Base-by-base conservation (phyloP, 179 eudicot species). In the Pouteria campechiana region DNA sequence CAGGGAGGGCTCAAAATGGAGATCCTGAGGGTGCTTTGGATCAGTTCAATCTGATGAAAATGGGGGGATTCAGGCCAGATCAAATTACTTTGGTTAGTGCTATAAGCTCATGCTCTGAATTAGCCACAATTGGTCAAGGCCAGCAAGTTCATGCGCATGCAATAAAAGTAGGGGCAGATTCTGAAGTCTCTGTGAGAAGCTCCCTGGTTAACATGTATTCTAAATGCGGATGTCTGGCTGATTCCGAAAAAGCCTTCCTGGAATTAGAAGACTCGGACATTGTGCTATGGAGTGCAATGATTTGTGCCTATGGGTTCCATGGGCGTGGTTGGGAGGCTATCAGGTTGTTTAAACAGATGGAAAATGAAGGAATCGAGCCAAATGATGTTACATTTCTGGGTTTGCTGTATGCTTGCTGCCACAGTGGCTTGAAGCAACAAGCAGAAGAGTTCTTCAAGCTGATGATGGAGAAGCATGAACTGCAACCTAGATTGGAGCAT, bases 151-250 rank as follows among this genome's bases (percentile, higher is more conserved):
- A 80, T 30, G 78, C 90, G 6, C 86, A 84, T 37, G 78, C 58
- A 23, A 58, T 80, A 25, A 88, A 88, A 60, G 48, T 58, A 1
- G 77, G 82, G 33, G 78, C 65, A 23, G 48, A 41, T 48, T 46
- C 62, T 0, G 73, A 40, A 32, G 63, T 60, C 30, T 50, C 78
- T 38, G 94, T 81, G 6, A 54, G 67, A 25, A 73, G 84, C 54
- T 63, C 94, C 6, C 53, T 88, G 20, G 58, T 88, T 47, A 84
- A 88, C 72, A 78, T 88, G 94, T 88, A 83, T 60, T 88, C 97
- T 2, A 65, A 67, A 58, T 77, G 94, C 43, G 97, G 94, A 19
- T 80, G 84, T 52, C 64, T 83, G 58, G 78, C 80, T 17, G 82
- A 83, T 18, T 77, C 97, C 8, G 50, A 59, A 17, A 83, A 62